phyloP scores from a whole-genome alignment of 2,329 filamentous ascomycete genomes.

The Rhinocladiella mackenziei region DNA sequence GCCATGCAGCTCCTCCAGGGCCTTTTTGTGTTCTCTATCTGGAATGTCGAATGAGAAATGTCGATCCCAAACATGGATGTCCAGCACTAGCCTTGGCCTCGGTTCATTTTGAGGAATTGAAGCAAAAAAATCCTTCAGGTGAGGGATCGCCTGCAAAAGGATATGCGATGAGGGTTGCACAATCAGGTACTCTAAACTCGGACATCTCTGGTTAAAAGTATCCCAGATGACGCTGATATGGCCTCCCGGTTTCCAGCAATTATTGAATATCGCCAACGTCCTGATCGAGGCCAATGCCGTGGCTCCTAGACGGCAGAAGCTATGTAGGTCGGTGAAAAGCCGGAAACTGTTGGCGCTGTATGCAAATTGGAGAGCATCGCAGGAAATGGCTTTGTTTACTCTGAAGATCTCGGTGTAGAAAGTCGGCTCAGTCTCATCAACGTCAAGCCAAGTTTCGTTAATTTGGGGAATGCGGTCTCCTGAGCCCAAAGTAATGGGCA shows the following conservation, averaged over 20 bases:
- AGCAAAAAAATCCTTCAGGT: slow-evolving; percentile 17
- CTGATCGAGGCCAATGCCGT: slow-evolving; percentile 20
- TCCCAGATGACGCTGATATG: slow-evolving; percentile 10
- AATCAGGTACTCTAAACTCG: slow-evolving; percentile 10
- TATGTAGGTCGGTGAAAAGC: slow-evolving; percentile 12
- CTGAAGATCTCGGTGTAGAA: slow-evolving; percentile 21
- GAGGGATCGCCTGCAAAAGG: slow-evolving; percentile 13
- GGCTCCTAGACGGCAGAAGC: slow-evolving; percentile 10
- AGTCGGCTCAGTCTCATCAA: slow-evolving; percentile 8
- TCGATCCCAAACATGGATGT: slow-evolving; percentile 18
- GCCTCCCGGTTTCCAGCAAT: slow-evolving; percentile 6
- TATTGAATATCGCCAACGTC: slow-evolving; percentile 12
- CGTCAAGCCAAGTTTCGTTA: slow-evolving; percentile 1
- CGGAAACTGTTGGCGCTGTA: slow-evolving; percentile 20
- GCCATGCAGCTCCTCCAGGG: slow-evolving; percentile 9
- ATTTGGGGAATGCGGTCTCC: slow-evolving; percentile 2
- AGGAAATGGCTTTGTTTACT: slow-evolving; percentile 20
- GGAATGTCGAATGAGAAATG: slow-evolving; percentile 23
- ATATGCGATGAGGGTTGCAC: slow-evolving; percentile 16
- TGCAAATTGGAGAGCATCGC: slow-evolving; percentile 21
- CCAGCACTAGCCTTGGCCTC: slow-evolving; percentile 14
- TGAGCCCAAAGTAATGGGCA: slow-evolving; percentile 12
- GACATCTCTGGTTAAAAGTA: slow-evolving; percentile 11
- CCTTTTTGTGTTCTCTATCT: slow-evolving; percentile 14
- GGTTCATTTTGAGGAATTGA: slow-evolving; percentile 1